Base-by-base conservation (phyloP, 495 filamentous ascomycete genomes). In the Penicillium fimorum region DNA sequence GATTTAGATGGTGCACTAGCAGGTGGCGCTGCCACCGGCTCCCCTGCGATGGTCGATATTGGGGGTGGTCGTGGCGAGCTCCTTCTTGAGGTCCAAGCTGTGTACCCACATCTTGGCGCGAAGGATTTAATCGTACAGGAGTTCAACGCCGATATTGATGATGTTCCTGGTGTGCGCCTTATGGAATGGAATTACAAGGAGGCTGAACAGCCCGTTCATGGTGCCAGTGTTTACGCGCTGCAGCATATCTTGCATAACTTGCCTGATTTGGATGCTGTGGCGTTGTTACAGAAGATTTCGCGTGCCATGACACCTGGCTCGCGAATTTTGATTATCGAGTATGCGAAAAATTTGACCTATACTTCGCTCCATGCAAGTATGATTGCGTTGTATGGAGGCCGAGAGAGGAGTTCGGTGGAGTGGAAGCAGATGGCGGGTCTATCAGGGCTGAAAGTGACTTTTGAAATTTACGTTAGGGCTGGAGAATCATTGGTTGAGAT, bases 51-150 rank as follows among this genome's bases (percentile, higher is more conserved):
- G 35, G 81, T 86, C 2, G 84, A 86, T 63, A 76, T 84, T 12
- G 82, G 74, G 18, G 83, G 82, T 4, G 75, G 73, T n/a, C 59
- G 71, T 5, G 83, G 83, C 0, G 75, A 83, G 38, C 71, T 84
- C 40, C 67, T 84, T 0, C 63, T 75, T 0, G 71, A 72, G 35
- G 74, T 84, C 52, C 68, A 69, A 32, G 53, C 63, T 3, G 68
- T 68, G 1, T 72, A 71, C 49, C 81, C 80, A 0, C 61, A 70
- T 12, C 63, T 77, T 7, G n/a, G 60, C 0, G 49, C 64, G 0
- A 70, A 72, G 3, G 64, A 70, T 11, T 64, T 83, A 6, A 63
- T 85, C 5, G 63, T 84, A 7, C 77, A 84, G 58, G 69, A 79
- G 25, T 76, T 73, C 58, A 73, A 75, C 22, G 51, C 65, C 0